Evolutionary conservation across 2,329 filamentous ascomycete species (phyloP), one percentile per base, ranked within the genome.

Genomic region (Fusarium sp.): DNA sequence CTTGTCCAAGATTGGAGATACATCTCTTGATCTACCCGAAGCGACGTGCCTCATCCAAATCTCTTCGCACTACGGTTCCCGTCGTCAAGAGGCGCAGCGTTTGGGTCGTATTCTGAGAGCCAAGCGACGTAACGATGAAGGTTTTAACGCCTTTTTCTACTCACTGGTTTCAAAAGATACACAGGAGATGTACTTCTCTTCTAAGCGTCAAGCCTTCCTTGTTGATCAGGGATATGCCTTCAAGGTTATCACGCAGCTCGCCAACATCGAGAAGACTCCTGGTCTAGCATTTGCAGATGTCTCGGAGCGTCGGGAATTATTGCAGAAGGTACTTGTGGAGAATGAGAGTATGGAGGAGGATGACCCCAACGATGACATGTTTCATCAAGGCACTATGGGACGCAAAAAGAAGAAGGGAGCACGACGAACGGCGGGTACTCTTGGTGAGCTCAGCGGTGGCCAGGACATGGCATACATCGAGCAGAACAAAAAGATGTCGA

Each of bases 61-160:
- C 52, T 98, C 95, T 0, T 97, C 95, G 0, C 96, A 99, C 78
- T 99, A 98, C 76, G 96, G 96, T 68, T 98, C 95, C 12, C 93
- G 96, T 73, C 91, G 96, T 83, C 96, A 98, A 80, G 96, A 99
- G 83, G 96, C 96, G 0, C 96, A 98, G 79, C 90, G 96, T 4
- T 86, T 98, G 0, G 96, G 96, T 6, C 91, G 96, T 54, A 98
- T 99, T 75, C 88, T 99, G 5, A 89, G 96, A 81, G 96, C 96
- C 16, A 99, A 99, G 82, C 90, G 96, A 20, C 89, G 96, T 78
- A 98, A 98, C 75, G 96, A 99, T 74, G 96, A 98, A 79, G 96
- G 96, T 10, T 99, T 99, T 81, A 99, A 99, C 78, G 96, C 96
- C 1, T 99, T 98, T 81, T 99, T 99, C 84, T 99, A 99, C 82